Evolutionary conservation across 1,139 yeast species (phyloP).

Genomic region (Candida mesenterica): DNA sequence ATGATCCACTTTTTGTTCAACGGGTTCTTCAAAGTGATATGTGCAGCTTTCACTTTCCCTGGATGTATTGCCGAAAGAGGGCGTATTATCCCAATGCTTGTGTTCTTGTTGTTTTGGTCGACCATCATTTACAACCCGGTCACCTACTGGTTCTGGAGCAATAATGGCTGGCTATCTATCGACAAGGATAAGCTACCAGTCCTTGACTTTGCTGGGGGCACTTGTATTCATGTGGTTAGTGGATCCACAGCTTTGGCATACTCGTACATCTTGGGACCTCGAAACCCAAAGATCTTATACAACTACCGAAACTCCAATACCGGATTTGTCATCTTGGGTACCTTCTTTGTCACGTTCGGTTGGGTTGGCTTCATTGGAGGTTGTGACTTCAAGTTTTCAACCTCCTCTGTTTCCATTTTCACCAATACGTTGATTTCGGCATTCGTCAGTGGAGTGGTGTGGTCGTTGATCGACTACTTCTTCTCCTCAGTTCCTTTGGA

Average conservation of each 20-base stretch:
- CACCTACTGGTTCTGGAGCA: constrained; percentile 67
- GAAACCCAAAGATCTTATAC: constrained; percentile 39
- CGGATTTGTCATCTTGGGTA: constrained; percentile 52
- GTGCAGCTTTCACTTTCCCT: constrained; percentile 56
- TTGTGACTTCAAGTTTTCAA: constrained; percentile 41
- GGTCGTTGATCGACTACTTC: constrained; percentile 42
- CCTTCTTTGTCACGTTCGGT: constrained; percentile 39
- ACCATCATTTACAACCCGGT: constrained; percentile 60
- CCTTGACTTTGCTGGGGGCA: constrained; percentile 66
- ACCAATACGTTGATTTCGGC: constrained; percentile 38
- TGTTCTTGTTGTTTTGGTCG: constrained; percentile 56
- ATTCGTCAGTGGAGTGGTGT: constrained; percentile 34
- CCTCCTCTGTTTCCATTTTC: constrained; percentile 32
- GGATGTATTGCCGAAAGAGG: constrained; percentile 61
- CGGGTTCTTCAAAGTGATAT: constrained; percentile 50
- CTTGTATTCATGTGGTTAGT: constrained; percentile 59
- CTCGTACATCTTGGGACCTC: constrained; percentile 56
- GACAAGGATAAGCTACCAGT: constrained; percentile 44
- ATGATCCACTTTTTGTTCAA: constrained; percentile 48
- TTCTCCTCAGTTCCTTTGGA: constrained; percentile 41
- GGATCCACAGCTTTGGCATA: constrained; percentile 62
- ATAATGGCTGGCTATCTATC: constrained; percentile 54
- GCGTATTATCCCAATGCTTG: constrained; percentile 49
- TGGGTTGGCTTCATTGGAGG: constrained; percentile 50
- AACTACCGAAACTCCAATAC: constrained; percentile 40